Evolutionary conservation across 1,139 yeast species (phyloP), one percentile per base, ranked within the genome.

Genomic region (Diutina sp.): DNA sequence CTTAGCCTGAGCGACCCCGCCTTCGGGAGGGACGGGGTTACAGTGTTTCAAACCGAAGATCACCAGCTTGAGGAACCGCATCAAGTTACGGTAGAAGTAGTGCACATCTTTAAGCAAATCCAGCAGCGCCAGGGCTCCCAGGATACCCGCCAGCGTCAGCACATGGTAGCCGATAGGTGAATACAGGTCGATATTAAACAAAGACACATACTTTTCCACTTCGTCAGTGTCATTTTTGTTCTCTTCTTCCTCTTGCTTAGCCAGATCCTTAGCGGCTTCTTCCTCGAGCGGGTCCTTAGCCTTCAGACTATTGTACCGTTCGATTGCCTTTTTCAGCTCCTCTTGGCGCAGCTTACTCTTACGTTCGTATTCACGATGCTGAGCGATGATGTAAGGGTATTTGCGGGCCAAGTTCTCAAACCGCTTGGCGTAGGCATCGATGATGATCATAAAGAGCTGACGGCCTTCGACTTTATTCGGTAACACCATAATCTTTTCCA

Each of bases 11-110:
- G 61, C 63, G 32, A 66, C 65, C 7, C 73, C 64, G 16, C 79
- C 78, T 59, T 75, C 79, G 8, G 79, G 77, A 5, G 84, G 85
- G 0, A 93, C 87, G 0, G 97, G 96, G 65, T 91, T 93, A 67
- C 96, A 90, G 58, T 85, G 85, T 66, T 90, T 90, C 62, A 95
- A 76, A 0, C 97, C 97, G 69, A 87, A 90, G 63, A 93, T 86
- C 53, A 91, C 89, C 0, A 97, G 89, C 66, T 93, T 90, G 65
- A 93, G 73, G 65, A 93, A 95, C 6, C 93, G 87, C 86, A 95
- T 83, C 58, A 95, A 74, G 8, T 96, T 90, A 62, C 95, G 83
- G 78, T 90, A 90, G 47, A 93, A 73, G 64, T 88, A 89, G 56
- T 95, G 80, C 1, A 97, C 95, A 67, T 91, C 97, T 63, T 89